Percentiles rank a stretch among this genome's conserved stretches.
Conservation (phyloP, 352 stramenopile genomes). For the Globisporangium nodosum region DNA sequence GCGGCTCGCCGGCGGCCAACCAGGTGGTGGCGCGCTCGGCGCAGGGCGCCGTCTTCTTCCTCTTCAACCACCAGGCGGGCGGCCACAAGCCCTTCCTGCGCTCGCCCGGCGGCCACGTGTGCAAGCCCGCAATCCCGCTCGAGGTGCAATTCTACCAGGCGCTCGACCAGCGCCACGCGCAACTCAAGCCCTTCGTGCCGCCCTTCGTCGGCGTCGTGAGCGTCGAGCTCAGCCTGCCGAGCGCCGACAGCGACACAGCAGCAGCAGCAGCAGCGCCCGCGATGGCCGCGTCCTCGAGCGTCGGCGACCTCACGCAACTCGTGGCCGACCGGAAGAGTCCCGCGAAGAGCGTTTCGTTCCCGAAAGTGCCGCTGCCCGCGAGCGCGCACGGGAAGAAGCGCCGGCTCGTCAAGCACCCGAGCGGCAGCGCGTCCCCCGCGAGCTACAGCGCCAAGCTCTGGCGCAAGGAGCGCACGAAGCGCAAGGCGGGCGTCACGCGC, state of each 20-base stretch:
- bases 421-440: constrained; percentile 7
- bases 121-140: constrained; percentile 66
- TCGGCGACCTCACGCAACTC: constrained; percentile 14
- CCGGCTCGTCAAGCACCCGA: constrained; percentile 19
- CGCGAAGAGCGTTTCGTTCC: not conserved
- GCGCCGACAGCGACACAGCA: constrained; percentile 7
- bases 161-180: constrained; percentile 37
- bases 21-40: constrained; percentile 57
- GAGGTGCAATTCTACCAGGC: constrained; percentile 76
- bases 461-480: constrained; percentile 37
- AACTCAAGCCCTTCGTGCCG: constrained; percentile 64
- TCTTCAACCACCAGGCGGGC: constrained; percentile 79
- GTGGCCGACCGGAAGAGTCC: constrained; percentile 10
- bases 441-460: constrained; percentile 63
- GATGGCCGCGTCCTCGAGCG: constrained; percentile 10
- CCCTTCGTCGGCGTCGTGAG: constrained; percentile 61
- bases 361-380: constrained; percentile 3
- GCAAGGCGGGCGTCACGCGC: constrained; percentile 8
- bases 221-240: constrained; percentile 36
- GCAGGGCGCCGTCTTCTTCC: constrained; percentile 67
- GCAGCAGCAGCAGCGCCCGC: not conserved
- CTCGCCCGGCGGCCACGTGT: constrained; percentile 58
- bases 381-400: constrained; percentile 31
- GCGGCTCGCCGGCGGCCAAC: constrained; percentile 19
- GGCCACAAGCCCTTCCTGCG: constrained; percentile 72